Base-by-base conservation (phyloP, 371 early-diverging fungal species). In the Mucor velutinosus region DNA sequence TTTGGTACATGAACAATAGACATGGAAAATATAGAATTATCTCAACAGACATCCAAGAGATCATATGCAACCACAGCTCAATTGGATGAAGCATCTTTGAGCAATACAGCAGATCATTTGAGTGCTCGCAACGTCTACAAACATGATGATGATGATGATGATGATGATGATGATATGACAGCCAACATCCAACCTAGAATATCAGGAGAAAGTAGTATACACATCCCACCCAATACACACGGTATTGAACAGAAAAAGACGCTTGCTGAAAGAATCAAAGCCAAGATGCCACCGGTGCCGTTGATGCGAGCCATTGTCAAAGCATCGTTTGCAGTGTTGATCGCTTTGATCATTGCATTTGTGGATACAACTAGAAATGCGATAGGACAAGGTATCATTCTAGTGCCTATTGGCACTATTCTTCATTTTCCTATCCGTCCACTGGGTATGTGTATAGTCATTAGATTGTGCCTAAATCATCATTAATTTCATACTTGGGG, bases 401-500 rank as follows among this genome's bases (percentile, higher is more conserved):
- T 74, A 11, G 74, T 74, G 10, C 64, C 67, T 32, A 74, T 70
- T 53, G 60, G 60, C 19, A 70, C 70, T 10, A 21, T 74, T 1
- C 47, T 74, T 25, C 39, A 62, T 39, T 74, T 74, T 30, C 74
- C 74, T 47, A 19, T 70, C 35, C 59, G 64, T 21, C 66, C 74
- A 25, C 58, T 74, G 39, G 74, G 74, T 74, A 69, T 10, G 23
- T 15, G 23, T 29, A 21, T 39, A 15, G 58, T 29, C 45, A n/a
- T n/a, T n/a, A n/a, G n/a, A n/a, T n/a, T n/a, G n/a, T n/a, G n/a
- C n/a, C n/a, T n/a, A n/a, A n/a, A n/a, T n/a, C n/a, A n/a, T n/a
- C n/a, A 49, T 14, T 53, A 14, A 53, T 27, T 41, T 25, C 4
- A 27, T 27, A 51, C 33, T 33, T 0, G 37, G 37, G 6, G 12